Base-by-base conservation (phyloP, 495 filamentous ascomycete species). In the Penicillium lagena region DNA sequence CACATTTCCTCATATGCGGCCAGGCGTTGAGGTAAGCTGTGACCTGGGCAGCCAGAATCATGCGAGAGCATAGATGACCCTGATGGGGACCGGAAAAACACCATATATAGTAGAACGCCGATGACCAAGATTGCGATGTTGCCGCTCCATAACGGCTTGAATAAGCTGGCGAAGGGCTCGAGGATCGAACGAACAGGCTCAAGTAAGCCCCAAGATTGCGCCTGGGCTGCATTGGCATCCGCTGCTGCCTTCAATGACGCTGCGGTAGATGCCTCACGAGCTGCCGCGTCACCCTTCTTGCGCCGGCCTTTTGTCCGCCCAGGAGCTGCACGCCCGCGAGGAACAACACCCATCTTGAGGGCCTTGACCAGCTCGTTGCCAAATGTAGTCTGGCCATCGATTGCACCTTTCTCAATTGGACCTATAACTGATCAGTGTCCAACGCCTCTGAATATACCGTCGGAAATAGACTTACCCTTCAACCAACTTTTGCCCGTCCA, bases 401-500 rank as follows among this genome's bases (percentile, higher is more conserved):
- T 90, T 9, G 90, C 88, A 43, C 89, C 90, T 62, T 94, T 95
- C 63, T 98, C 93, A 55, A 98, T 98, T 15, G 93, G 86, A 41
- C 87, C 90, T 85, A 51, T 37, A 37, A 73, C 31, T 22, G 7
- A 41, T 69, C 49, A 66, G 58, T 31, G 28, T 32, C 29, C 43
- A 13, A 11, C 39, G 29, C 7, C 11, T 11, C 29, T 7, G 8
- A 11, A 45, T 30, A 4, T 38, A 12, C 43, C 37, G 32, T 22
- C 9, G 11, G 42, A 31, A 12, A 4, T 27, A 12, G 47, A 48
- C 69, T 58, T 78, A 96, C 91, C 88, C 72, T 95, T 97, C 33
- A 97, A 62, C 93, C 94, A 99, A 68, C 89, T 95, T 73, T 99
- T 99, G 43, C 93, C 90, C 0, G 85, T 81, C 93, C 93, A 99